phyloP scores from a whole-genome alignment of 2,329 filamentous ascomycete genomes.

The Phialophora verrucosa region DNA sequence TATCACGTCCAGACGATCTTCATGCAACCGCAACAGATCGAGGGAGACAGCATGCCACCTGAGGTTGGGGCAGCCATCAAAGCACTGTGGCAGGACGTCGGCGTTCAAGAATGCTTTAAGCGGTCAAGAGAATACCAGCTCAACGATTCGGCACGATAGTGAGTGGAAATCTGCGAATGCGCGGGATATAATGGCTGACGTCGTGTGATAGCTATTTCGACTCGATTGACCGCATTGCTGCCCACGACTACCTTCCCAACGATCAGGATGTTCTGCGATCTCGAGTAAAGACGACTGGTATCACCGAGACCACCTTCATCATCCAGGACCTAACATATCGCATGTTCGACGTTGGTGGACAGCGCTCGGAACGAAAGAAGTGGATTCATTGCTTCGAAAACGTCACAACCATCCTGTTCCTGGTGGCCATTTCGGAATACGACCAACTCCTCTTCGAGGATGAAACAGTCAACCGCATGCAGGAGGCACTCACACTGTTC shows the following conservation, averaged over 20 bases:
- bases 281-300: conserved; percentile 97
- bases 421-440: conserved; percentile 96
- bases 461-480: conserved; percentile 84
- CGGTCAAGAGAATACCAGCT: conserved; percentile 94
- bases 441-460: conserved; percentile 95
- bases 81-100: conserved; percentile 88
- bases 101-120: conserved; percentile 94
- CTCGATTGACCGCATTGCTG: conserved; percentile 87
- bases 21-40: conserved; percentile 96
- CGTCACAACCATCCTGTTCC: conserved; percentile 93
- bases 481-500: conserved; percentile 72
- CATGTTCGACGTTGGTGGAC: conserved; percentile 97
- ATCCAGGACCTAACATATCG: conserved; percentile 93
- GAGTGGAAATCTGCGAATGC: conserved; percentile 49
- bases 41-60: conserved; percentile 90
- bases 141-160: conserved; percentile 97
- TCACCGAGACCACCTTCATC: conserved; percentile 94
- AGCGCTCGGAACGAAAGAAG: conserved; percentile 96
- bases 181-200: conserved; percentile 45
- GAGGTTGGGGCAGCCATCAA: conserved; percentile 94
- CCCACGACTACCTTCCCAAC: conserved; percentile 90
- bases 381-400: conserved; percentile 99
- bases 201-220: conserved; percentile 80
- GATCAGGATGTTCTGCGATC: conserved; percentile 94
- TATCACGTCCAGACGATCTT: conserved; percentile 99